phyloP scores from a whole-genome alignment of 495 filamentous ascomycete species.

The Symbiotaphrina buchneri region DNA sequence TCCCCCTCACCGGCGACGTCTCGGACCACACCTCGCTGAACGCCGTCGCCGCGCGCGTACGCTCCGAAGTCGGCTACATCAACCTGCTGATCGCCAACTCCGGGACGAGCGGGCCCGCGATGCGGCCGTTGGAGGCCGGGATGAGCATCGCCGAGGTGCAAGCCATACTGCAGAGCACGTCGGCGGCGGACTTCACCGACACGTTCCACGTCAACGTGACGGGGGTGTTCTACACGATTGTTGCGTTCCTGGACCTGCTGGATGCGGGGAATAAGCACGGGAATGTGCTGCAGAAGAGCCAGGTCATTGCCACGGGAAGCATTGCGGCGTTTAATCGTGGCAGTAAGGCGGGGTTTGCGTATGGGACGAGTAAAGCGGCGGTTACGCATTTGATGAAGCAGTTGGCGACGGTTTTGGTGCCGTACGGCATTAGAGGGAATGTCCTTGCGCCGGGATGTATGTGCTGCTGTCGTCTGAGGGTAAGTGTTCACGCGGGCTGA shows the following conservation, averaged over 20 bases:
- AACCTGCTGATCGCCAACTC: constrained; percentile 11
- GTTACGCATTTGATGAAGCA: not conserved
- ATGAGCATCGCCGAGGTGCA: constrained; percentile 7
- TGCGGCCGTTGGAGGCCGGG: constrained; percentile 1
- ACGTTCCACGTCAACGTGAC: constrained; percentile 15
- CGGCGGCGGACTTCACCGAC: constrained; percentile 8
- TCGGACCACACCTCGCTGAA: constrained; percentile 17
- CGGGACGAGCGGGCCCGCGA: constrained; percentile 6
- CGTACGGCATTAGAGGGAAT: not conserved
- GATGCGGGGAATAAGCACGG: constrained; percentile 16
- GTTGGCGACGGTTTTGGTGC: not conserved
- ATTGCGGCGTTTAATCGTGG: not conserved
- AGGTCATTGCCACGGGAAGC: not conserved
- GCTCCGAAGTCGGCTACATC: constrained; percentile 16
- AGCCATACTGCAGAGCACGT: constrained; percentile 3
- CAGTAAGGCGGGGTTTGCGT: not conserved
- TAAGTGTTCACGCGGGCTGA: too few species aligned
- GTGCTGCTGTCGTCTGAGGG: too few species aligned
- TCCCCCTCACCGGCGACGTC: constrained; percentile 18
- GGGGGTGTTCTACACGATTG: constrained; percentile 15
- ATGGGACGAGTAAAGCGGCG: not conserved
- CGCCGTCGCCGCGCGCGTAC: constrained; percentile 12
- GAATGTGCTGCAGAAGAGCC: not conserved
- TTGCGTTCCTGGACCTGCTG: constrained; percentile 21
- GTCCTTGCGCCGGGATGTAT: not conserved